Conservation (phyloP, 257 asterid species). For the Craterostigma plantagineum region DNA sequence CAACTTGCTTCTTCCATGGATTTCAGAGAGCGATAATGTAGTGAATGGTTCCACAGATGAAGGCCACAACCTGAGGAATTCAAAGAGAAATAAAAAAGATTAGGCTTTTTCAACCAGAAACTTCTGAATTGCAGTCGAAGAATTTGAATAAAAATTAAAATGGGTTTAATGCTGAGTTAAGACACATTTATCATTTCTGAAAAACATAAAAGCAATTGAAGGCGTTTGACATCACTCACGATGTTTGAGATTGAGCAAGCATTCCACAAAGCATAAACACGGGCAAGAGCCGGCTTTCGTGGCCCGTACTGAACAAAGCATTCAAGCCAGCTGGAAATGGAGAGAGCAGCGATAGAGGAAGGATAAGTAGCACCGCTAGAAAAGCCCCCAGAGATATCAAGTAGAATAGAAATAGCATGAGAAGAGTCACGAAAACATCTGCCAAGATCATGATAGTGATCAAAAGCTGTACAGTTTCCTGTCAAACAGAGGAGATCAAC, state of each 20-base stretch:
- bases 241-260: slow-evolving; percentile 68
- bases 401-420: slow-evolving; percentile 62
- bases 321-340: slow-evolving; percentile 94
- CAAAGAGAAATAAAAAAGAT: slow-evolving; percentile 3
- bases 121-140: no score
- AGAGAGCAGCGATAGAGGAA: slow-evolving; percentile 85
- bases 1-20: slow-evolving; percentile 17
- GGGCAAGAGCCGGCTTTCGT: slow-evolving; percentile 76
- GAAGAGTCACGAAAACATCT: slow-evolving; percentile 69
- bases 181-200: slow-evolving; percentile 3
- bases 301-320: slow-evolving; percentile 82
- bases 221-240: slow-evolving; percentile 27
- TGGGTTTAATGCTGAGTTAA: no score
- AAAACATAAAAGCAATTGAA: slow-evolving; percentile 6
- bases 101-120: no score
- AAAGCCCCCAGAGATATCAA: slow-evolving; percentile 89
- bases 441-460: slow-evolving; percentile 75
- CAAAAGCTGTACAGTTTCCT: slow-evolving; percentile 82
- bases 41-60: slow-evolving; percentile 61
- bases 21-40: slow-evolving; percentile 33
- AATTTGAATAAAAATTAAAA: no score
- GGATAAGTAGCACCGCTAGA: slow-evolving; percentile 80
- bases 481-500: slow-evolving; percentile 26
- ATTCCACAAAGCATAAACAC: slow-evolving; percentile 85
- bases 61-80: slow-evolving; percentile 65